Percentiles rank a stretch among this genome's conserved stretches.
These are phyloP conservation scores for Colletotrichum melonis DNA, from an alignment of 2,329 filamentous ascomycete genomes.

Conservation along the genomic window DNA sequence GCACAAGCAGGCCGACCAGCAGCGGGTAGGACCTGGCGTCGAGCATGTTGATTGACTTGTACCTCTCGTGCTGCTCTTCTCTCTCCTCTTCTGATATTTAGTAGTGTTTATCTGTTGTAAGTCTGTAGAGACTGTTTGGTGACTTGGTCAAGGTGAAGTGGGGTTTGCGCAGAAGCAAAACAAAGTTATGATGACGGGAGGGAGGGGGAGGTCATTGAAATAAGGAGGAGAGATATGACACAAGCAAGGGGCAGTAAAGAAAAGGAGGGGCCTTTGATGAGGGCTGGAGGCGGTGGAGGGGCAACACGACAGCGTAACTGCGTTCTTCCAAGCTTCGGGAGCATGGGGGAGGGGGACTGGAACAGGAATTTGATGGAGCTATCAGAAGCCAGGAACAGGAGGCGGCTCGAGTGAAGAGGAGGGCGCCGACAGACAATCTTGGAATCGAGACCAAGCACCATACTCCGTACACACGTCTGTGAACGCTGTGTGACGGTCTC, in stretches of 20 bases:
- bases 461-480: not conserved
- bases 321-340: conserved; percentile 29
- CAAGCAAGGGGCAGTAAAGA: conserved; percentile 29
- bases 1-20: conserved; percentile 66
- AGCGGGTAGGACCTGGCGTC: conserved; percentile 60
- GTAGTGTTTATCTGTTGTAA: not conserved
- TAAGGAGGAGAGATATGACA: conserved; percentile 29
- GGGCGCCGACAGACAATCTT: not conserved
- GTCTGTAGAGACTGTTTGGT: conserved; percentile 21
- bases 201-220: conserved; percentile 23
- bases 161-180: conserved; percentile 15
- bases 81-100: conserved; percentile 1
- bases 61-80: conserved; percentile 1
- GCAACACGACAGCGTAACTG: conserved; percentile 30
- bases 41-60: conserved; percentile 53
- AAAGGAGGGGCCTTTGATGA: conserved; percentile 34
- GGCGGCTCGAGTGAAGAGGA: conserved; percentile 15
- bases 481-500: not conserved
- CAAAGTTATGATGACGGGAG: not conserved
- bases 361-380: conserved; percentile 19
- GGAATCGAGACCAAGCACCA: conserved; percentile 11
- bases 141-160: conserved; percentile 14
- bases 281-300: conserved; percentile 27
- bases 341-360: conserved; percentile 7
- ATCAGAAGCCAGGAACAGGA: conserved; percentile 29